Evolutionary conservation across 208 protist species (phyloP), one percentile per base, ranked within the genome.

Genomic region (Blastocrithidia nonstop): DNA sequence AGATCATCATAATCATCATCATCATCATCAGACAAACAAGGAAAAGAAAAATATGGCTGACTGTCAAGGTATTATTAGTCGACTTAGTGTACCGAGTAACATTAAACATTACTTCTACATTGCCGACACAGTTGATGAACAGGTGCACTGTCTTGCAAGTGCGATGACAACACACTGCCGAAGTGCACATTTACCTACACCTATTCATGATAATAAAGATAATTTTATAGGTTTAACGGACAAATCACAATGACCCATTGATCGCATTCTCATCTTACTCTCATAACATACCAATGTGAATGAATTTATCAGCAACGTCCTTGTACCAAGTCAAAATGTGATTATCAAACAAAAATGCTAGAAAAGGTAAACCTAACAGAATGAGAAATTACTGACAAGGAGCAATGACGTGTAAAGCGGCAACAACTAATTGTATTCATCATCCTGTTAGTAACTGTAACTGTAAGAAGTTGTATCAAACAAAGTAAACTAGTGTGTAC

Each of bases 81-180:
- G 70, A 21, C 68, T 68, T 4, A 50, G 42, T 39, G 69, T 91
- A 33, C 82, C 82, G 7, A 49, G 49, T 29, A 61, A 63, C 43
- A 88, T 92, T 60, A 24, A 49, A 0, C 77, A 92, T 46, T 31
- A 68, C 23, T 88, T 88, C 54, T 88, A 81, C 66, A 84, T 71
- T 2, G 83, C 77, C 2, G 83, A 86, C 58, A 92, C 65, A 7
- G 31, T 61, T 5, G 57, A 45, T 9, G 83, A 92, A 63, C 77
- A 85, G 62, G 45, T 47, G 11, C 65, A 87, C 56, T 86, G 68
- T 45, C 25, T 86, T 1, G 56, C 45, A 21, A 57, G 47, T 20
- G 68, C 68, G 15, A 45, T 83, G 41, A 47, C 47, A 9, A 36
- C 33, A 13, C 61, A 56, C 23, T 74, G 71, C 32, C 42, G 47